Evolutionary conservation across 495 filamentous ascomycete species (phyloP).

Genomic region (Beverwykella pulmonaria): DNA sequence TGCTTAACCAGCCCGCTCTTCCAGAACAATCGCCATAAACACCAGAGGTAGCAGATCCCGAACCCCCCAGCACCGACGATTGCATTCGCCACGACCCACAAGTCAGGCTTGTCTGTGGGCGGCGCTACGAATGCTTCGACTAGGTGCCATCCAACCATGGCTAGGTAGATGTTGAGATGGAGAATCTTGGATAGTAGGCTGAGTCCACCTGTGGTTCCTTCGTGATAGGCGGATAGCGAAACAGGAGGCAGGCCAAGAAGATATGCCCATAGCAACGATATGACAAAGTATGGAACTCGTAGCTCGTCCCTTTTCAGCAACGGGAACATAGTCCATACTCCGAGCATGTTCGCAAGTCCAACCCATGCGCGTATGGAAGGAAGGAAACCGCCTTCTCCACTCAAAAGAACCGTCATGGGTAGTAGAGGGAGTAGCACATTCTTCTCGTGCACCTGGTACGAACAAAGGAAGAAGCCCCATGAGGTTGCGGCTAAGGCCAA

Average conservation of each 20-base stretch:
- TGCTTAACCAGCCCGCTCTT: slow-evolving; percentile 53
- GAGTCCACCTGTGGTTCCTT: slow-evolving; percentile 43
- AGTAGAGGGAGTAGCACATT: slow-evolving; percentile 87
- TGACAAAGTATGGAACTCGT: slow-evolving; percentile 77
- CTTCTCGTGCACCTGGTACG: slow-evolving; percentile 98
- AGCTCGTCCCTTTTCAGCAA: slow-evolving; percentile 83
- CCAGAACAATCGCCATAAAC: slow-evolving; percentile 67
- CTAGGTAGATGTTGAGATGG: slow-evolving; percentile 73
- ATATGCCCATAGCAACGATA: slow-evolving; percentile 86
- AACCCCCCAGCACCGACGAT: slow-evolving; percentile 84
- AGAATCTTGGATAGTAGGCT: slow-evolving; percentile 62
- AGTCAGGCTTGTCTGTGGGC: slow-evolving; percentile 77
- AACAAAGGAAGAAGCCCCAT: slow-evolving; percentile 97
- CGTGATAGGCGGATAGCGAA: slow-evolving; percentile 64
- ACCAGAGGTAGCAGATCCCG: slow-evolving; percentile 87
- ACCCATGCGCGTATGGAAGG: slow-evolving; percentile 83
- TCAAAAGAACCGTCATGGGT: slow-evolving; percentile 86
- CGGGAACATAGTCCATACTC: slow-evolving; percentile 92
- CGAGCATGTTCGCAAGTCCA: slow-evolving; percentile 87
- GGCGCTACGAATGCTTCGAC: slow-evolving; percentile 67
- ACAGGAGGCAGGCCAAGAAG: slow-evolving; percentile 82
- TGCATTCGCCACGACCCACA: slow-evolving; percentile 92
- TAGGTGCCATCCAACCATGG: slow-evolving; percentile 79
- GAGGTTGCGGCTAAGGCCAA: slow-evolving; percentile 77
- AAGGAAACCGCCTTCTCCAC: slow-evolving; percentile 71